Percentiles rank a stretch among this genome's conserved stretches.
Conservation (phyloP, 1,284 basidiomycete species). For the Anthracocystis walkeri region DNA sequence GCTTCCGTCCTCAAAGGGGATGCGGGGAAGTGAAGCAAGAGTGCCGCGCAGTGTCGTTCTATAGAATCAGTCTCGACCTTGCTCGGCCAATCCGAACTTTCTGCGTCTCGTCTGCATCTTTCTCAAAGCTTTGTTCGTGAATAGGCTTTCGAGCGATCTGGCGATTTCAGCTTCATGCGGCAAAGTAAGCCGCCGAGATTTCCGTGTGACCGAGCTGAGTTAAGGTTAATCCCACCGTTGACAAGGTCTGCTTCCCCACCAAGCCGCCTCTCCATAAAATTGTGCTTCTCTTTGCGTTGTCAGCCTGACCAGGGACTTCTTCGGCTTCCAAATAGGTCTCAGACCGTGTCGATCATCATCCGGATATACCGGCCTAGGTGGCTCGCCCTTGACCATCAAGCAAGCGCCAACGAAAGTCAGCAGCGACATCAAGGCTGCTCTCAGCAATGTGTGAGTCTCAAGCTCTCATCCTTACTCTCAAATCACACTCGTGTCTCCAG, state of each 20-base stretch:
- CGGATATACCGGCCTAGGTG: background rate
- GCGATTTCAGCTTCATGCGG: background rate
- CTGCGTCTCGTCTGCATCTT: background rate
- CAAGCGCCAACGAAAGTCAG: too few relatives aligned
- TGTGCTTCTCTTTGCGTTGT: background rate
- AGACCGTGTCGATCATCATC: background rate
- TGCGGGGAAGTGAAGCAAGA: conserved; percentile 14
- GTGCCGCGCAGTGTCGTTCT: background rate
- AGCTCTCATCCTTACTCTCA: background rate
- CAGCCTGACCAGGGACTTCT: too few relatives aligned
- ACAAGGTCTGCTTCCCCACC: conserved; percentile 18
- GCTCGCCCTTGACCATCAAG: too few relatives aligned
- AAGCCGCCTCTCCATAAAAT: background rate
- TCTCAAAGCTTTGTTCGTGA: conserved; percentile 17
- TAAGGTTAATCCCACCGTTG: background rate
- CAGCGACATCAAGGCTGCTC: too few relatives aligned
- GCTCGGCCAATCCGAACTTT: background rate
- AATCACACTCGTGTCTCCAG: too few relatives aligned
- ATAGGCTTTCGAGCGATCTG: conserved; percentile 16
- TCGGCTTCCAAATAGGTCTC: too few relatives aligned
- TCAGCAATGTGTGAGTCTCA: background rate
- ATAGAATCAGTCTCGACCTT: background rate
- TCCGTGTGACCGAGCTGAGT: conserved; percentile 4
- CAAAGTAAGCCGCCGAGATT: background rate
- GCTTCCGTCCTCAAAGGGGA: too few relatives aligned